Conservation (phyloP, 148 eudicot species). For the Dysphania ambrosioides region DNA sequence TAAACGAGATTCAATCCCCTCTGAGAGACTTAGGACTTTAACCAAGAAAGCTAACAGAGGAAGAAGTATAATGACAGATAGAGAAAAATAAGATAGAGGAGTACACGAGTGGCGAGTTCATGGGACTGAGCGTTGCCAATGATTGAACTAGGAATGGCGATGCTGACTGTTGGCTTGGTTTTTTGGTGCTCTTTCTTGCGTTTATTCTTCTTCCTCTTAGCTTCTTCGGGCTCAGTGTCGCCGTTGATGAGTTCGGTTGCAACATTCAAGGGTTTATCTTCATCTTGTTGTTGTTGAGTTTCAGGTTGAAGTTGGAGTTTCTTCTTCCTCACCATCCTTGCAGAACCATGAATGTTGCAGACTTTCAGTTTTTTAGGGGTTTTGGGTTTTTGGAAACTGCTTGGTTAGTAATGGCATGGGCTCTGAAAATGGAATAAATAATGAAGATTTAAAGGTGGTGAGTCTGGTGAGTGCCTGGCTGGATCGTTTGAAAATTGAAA, state of each 20-base stretch:
- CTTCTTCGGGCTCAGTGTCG: background rate
- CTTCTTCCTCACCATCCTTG: conserved; percentile 27
- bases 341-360: too few species aligned
- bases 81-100: background rate
- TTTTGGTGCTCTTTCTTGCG: conserved; percentile 18
- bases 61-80: background rate
- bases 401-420: too few species aligned
- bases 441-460: too few species aligned
- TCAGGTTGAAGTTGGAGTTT: background rate
- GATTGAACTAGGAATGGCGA: conserved; percentile 81
- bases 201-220: conserved; percentile 6
- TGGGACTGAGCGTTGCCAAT: conserved; percentile 84
- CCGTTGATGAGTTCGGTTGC: background rate
- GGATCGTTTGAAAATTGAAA: too few species aligned
- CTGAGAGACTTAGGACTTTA: too few species aligned
- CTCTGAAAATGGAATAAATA: too few species aligned
- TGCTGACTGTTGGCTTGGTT: conserved; percentile 51
- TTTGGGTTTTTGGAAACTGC: too few species aligned
- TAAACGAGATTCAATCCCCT: too few species aligned
- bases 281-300: conserved; percentile 6
- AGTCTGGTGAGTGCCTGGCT: too few species aligned
- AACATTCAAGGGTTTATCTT: background rate
- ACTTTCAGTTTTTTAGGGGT: too few species aligned
- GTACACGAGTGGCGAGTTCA: conserved; percentile 90
- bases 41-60: too few species aligned